Evolutionary conservation across 2,329 filamentous ascomycete species (phyloP).

Genomic region (Arthrinium puccinioides): DNA sequence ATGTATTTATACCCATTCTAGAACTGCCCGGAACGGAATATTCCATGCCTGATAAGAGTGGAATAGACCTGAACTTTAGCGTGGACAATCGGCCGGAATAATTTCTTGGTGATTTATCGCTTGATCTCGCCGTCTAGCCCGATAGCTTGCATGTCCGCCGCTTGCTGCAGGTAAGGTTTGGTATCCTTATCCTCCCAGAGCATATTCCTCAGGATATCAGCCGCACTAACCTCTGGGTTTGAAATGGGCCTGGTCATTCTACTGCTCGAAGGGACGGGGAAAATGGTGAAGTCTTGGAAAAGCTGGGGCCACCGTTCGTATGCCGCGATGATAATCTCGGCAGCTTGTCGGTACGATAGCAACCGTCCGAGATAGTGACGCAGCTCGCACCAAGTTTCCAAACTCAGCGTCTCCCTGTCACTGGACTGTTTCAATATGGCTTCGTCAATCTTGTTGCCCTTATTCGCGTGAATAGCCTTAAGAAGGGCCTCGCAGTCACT

Average conservation of each 20-base stretch:
- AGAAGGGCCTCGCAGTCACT: slow-evolving; percentile 4
- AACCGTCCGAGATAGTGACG: slow-evolving; percentile 5
- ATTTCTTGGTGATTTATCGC: background rate
- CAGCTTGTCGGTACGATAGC: slow-evolving; percentile 6
- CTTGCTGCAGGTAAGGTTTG: slow-evolving; percentile 1
- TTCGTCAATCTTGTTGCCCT: background rate
- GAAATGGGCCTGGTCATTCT: background rate
- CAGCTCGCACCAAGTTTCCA: slow-evolving; percentile 5
- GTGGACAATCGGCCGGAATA: slow-evolving; percentile 8
- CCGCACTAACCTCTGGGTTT: background rate
- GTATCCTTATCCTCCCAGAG: background rate
- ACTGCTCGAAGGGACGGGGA: background rate
- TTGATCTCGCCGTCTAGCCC: slow-evolving; percentile 2
- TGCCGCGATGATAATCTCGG: slow-evolving; percentile 4
- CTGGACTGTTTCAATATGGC: background rate
- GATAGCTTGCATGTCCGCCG: background rate
- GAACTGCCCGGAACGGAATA: slow-evolving; percentile 1
- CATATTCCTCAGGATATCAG: slow-evolving; percentile 3
- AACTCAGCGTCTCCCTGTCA: background rate
- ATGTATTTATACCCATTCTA: slow-evolving; percentile 12
- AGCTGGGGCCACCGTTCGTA: slow-evolving; percentile 5
- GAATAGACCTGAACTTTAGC: slow-evolving; percentile 10
- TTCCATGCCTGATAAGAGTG: background rate
- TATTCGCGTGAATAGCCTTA: background rate
- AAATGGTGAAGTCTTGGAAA: slow-evolving; percentile 2